Percentiles rank a stretch among this genome's conserved stretches.
phyloP scores from a whole-genome alignment of 192 early-diverging fungal species.

The Glomus cerebriforme region DNA sequence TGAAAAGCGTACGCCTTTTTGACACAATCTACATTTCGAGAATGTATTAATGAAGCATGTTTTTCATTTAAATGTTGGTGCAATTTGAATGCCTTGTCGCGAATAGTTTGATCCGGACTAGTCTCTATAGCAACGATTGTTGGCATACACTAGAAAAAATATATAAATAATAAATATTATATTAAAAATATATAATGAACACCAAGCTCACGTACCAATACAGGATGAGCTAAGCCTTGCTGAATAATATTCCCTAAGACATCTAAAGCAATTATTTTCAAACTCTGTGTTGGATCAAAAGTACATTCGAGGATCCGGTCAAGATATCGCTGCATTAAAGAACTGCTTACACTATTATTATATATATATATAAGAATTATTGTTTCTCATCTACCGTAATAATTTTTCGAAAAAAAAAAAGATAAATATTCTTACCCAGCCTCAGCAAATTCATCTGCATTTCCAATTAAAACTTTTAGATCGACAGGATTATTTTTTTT shows the following conservation, averaged over 20 bases:
- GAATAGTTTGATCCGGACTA: slow-evolving; percentile 58
- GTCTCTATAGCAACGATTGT: slow-evolving; percentile 85
- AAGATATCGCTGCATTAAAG: slow-evolving; percentile 90
- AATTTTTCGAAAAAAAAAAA: not conserved
- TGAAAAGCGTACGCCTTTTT: slow-evolving; percentile 77
- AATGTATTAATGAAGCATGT: slow-evolving; percentile 88
- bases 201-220: slow-evolving; percentile 52
- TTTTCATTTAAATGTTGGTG: slow-evolving; percentile 80
- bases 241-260: slow-evolving; percentile 81
- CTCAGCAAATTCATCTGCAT: slow-evolving; percentile 79
- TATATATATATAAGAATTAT: not conserved
- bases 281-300: slow-evolving; percentile 51
- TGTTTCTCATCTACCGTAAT: not conserved
- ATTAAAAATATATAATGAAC: not conserved
- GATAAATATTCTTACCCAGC: slow-evolving; percentile 52
- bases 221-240: slow-evolving; percentile 90
- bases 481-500: slow-evolving; percentile 56
- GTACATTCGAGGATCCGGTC: slow-evolving; percentile 74
- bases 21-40: slow-evolving; percentile 77
- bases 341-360: slow-evolving; percentile 70
- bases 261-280: slow-evolving; percentile 78
- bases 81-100: slow-evolving; percentile 70
- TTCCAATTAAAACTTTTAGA: slow-evolving; percentile 76
- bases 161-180: not conserved
- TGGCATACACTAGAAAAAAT: slow-evolving; percentile 74